Conservation (phyloP, 2,329 filamentous ascomycete species). For the Bipolaris cookei region DNA sequence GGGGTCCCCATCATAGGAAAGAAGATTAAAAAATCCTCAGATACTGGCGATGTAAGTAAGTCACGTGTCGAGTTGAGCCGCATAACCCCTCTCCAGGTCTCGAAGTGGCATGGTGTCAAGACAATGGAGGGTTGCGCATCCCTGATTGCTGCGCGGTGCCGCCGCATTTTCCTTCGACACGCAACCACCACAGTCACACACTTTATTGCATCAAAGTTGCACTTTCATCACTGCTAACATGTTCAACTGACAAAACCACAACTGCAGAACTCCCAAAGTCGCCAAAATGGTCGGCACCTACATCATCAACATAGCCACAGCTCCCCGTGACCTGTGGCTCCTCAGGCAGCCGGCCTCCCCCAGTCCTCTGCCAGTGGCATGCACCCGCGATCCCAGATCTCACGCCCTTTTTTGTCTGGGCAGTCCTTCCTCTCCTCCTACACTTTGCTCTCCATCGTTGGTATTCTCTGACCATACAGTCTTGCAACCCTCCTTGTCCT, state of each 20-base stretch:
- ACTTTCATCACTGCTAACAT: slow-evolving; percentile 37
- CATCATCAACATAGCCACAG: slow-evolving; percentile 39
- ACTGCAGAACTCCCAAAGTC: slow-evolving; percentile 25
- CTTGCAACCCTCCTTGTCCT: background rate
- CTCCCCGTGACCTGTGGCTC: slow-evolving; percentile 28
- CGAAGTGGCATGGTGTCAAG: slow-evolving; percentile 31
- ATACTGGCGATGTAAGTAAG: background rate
- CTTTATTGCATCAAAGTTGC: slow-evolving; percentile 22
- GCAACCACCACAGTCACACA: slow-evolving; percentile 28
- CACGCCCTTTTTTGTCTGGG: slow-evolving; percentile 21
- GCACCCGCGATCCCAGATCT: slow-evolving; percentile 13
- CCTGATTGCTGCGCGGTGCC: slow-evolving; percentile 33
- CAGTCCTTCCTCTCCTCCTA: slow-evolving; percentile 11
- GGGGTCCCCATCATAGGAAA: background rate
- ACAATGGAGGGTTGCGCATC: slow-evolving; percentile 28
- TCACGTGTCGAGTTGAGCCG: slow-evolving; percentile 21
- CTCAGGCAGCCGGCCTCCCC: slow-evolving; percentile 35
- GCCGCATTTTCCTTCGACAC: slow-evolving; percentile 28
- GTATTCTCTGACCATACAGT: slow-evolving; percentile 3
- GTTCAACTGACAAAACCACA: slow-evolving; percentile 26
- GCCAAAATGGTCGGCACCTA: slow-evolving; percentile 26
- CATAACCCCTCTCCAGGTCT: slow-evolving; percentile 15
- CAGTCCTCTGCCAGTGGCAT: slow-evolving; percentile 22
- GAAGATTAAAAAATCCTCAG: background rate
- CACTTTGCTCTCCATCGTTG: slow-evolving; percentile 2